These are phyloP conservation scores for Boechera stricta DNA, from an alignment of 345 rosid species.

Conservation along the genomic window DNA sequence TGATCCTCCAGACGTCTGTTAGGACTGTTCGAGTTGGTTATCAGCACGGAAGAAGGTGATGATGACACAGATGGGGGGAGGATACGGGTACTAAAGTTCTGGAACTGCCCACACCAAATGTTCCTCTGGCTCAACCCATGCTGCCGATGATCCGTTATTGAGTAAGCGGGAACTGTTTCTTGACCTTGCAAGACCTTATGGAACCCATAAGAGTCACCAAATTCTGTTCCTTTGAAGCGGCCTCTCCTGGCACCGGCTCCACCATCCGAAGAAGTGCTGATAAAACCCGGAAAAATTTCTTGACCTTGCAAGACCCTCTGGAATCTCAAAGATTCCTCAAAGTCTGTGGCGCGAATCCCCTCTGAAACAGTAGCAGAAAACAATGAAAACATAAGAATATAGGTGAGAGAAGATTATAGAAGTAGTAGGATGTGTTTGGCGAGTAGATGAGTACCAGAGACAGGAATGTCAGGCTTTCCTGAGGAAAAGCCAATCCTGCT, in stretches of 20 bases:
- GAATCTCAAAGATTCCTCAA: conserved; percentile 87
- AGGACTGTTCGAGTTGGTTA: conserved; percentile 39
- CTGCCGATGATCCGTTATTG: conserved; percentile 52
- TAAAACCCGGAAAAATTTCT: conserved; percentile 78
- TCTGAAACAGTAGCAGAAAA: conserved; percentile 49
- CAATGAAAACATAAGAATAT: conserved; percentile 2
- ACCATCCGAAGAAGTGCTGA: conserved; percentile 56
- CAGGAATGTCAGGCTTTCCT: conserved; percentile 68
- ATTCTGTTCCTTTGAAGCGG: conserved; percentile 58
- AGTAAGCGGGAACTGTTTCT: conserved; percentile 72
- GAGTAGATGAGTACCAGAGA: conserved; percentile 54
- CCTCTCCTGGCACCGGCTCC: conserved; percentile 54
- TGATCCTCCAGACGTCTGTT: conserved; percentile 24
- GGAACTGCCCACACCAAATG: conserved; percentile 59
- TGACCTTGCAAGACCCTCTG: conserved; percentile 99
- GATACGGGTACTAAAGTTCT: conserved; percentile 48
- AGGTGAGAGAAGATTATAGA: neutral
- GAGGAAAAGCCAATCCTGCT: conserved; percentile 77
- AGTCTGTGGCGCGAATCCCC: conserved; percentile 80
- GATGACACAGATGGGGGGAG: conserved; percentile 62
- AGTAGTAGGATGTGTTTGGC: neutral
- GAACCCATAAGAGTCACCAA: conserved; percentile 68
- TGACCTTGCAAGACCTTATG: conserved; percentile 99
- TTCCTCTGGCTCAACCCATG: conserved; percentile 56
- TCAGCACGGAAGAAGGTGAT: conserved; percentile 82